Evolutionary conservation across 2,329 filamentous ascomycete species (phyloP).

Genomic region (Ceratocystis albifundus): DNA sequence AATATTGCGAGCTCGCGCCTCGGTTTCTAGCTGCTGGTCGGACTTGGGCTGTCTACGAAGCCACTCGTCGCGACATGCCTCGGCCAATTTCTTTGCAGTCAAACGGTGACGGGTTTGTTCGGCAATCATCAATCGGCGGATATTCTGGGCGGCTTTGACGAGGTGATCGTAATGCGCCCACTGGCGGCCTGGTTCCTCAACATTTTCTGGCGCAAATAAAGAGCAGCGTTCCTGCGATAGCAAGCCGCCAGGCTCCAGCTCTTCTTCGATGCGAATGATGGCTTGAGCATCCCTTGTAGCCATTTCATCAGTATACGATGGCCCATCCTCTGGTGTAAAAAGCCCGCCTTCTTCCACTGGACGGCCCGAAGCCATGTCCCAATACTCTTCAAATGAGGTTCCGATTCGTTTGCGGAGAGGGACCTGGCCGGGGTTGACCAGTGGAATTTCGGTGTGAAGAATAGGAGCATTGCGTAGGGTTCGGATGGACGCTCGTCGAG

Average conservation of each 20-base stretch:
- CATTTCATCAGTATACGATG: constrained; percentile 48
- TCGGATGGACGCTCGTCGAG: constrained; percentile 28
- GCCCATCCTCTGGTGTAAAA: constrained; percentile 44
- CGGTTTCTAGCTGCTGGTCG: constrained; percentile 67
- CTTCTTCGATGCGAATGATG: constrained; percentile 59
- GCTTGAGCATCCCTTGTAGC: constrained; percentile 56
- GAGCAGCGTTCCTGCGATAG: constrained; percentile 60
- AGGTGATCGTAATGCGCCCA: constrained; percentile 86
- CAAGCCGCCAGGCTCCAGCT: constrained; percentile 61
- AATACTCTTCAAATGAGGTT: constrained; percentile 47
- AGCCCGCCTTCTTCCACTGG: constrained; percentile 49
- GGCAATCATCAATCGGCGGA: constrained; percentile 64
- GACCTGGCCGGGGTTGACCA: constrained; percentile 49
- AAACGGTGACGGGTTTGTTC: constrained; percentile 68
- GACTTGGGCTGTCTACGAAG: constrained; percentile 60
- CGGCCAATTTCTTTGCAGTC: constrained; percentile 67
- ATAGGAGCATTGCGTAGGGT: constrained; percentile 26
- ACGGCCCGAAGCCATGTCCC: constrained; percentile 39
- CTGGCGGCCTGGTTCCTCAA: constrained; percentile 61
- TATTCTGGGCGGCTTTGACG: constrained; percentile 64
- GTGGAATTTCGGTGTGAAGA: constrained; percentile 34
- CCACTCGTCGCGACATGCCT: constrained; percentile 68
- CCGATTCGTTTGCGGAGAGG: constrained; percentile 43
- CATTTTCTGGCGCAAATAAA: constrained; percentile 58
- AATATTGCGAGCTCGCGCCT: constrained; percentile 57